These are phyloP conservation scores for Russula dissimulans DNA, from an alignment of 768 basidiomycete genomes.

Conservation along the genomic window DNA sequence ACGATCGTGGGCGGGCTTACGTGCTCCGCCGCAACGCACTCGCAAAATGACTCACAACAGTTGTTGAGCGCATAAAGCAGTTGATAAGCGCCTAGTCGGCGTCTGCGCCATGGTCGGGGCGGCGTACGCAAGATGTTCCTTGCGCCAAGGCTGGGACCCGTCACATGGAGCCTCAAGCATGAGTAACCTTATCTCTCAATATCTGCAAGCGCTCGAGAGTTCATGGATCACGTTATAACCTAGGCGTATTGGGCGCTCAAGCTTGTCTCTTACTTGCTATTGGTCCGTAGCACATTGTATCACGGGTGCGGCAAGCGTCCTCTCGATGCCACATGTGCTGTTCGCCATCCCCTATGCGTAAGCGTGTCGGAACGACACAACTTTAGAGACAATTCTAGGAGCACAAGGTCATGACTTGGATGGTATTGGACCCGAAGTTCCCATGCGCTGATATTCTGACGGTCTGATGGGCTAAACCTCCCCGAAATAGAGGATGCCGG, in stretches of 20 bases:
- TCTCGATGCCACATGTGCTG: neutral
- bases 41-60: neutral
- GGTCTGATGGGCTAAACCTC: neutral
- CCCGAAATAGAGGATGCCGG: neutral
- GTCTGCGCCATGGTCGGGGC: neutral
- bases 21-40: neutral
- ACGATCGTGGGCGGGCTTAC: neutral
- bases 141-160: conserved; percentile 1
- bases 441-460: neutral
- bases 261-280: neutral
- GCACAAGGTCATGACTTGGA: neutral
- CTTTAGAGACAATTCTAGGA: neutral
- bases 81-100: conserved; percentile 5
- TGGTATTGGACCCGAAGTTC: neutral
- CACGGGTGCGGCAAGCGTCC: neutral
- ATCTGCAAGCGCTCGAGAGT: conserved; percentile 1
- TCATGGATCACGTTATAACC: neutral
- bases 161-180: conserved; percentile 3
- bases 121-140: neutral
- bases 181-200: conserved; percentile 7
- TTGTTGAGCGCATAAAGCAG: neutral
- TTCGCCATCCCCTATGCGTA: neutral
- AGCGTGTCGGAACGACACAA: neutral
- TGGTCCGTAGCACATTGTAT: neutral
- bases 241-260: neutral